Evolutionary conservation across 208 protist genomes (phyloP), one percentile per base, ranked within the genome.

Genomic region (Trypanosomatidae sp.): DNA sequence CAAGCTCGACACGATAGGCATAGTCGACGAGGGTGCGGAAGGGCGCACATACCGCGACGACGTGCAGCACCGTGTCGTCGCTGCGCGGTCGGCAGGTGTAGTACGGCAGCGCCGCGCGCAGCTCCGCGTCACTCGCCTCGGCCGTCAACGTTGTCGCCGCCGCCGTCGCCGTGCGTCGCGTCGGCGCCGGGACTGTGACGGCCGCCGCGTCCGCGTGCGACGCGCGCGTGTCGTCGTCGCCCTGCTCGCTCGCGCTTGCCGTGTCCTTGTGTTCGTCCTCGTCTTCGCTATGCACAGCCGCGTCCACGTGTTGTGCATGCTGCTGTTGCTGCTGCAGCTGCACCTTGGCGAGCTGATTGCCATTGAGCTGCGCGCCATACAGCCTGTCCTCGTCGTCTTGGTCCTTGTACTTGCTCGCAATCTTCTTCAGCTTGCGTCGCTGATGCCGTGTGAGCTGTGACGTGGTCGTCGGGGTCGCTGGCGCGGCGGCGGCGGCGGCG

Each of bases 301-400:
- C 43, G 25, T 56, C 44, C 1, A 47, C 46, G 2, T 16, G 6
- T 46, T 37, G n/a, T 39, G 6, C 11, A 5, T 8, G 2, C 1
- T 33, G 18, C 33, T 23, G 1, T 39, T n/a, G 8, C 6, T 30
- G 20, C 32, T 48, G 18, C 26, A 2, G 27, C 49, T 88, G 79
- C 26, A 80, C 62, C 23, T 61, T 60, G 2, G 74, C 58, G 22
- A 80, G 42, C 23, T 70, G 30, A 44, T 85, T 85, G 27, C 79
- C 79, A 44, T 85, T 88, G 22, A 88, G 48, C 37, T 70, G 38
- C 20, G 71, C 71, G 6, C 67, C 79, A 1, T 46, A 44, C 20
- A 50, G 33, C 15, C 70, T 53, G 42, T 85, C 79, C 41, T 88
- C 79, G 3, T 85, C 79, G 45, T 88, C 79, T 44, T 88, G 79